Base-by-base conservation (phyloP, 2,329 filamentous ascomycete species). In the Colletotrichum musae region DNA sequence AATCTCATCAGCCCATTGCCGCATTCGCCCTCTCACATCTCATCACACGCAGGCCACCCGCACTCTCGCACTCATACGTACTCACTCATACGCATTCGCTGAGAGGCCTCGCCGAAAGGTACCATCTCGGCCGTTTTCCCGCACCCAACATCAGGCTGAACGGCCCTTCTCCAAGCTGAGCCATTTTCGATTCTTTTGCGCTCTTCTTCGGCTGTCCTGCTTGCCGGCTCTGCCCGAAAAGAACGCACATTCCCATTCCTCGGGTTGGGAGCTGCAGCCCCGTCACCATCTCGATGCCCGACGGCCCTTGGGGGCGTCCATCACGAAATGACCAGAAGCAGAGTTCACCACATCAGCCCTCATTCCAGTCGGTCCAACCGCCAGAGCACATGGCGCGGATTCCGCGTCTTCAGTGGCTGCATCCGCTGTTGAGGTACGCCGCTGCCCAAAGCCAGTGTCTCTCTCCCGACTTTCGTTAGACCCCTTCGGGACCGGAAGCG, bases 351-450 rank as follows among this genome's bases (percentile, higher is more conserved):
- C 32, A 36, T 36, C 9, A 36, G 10, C 3, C 2, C 32, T 10
- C 32, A 2, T 36, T 36, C 32, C 32, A 36, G 3, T 32, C 32
- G 9, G 9, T 24, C 56, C 66, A 32, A 36, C 56, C 26, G 50
- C 16, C 50, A 24, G 51, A 9, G 62, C 66, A 69, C 66, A 66
- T 66, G 66, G 66, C 66, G 66, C 56, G 39, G 60, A 60, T 66
- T 62, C 56, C 56, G 66, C 66, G 28, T 60, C 66, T 26, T 57
- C 56, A 69, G 56, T 69, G 66, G 62, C 51, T 61, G 56, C 28
- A 10, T n/a, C 32, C 13, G 5, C 41, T 13, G 15, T 21, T 26
- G 21, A 15, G 7, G 51, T 36, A 16, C 6, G 10, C 32, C 51
- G 13, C 51, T 53, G 51, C 26, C 51, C 51, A 32, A 53, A 15